Conservation (phyloP, 1,139 yeast species). For the Pichia inconspicua region DNA sequence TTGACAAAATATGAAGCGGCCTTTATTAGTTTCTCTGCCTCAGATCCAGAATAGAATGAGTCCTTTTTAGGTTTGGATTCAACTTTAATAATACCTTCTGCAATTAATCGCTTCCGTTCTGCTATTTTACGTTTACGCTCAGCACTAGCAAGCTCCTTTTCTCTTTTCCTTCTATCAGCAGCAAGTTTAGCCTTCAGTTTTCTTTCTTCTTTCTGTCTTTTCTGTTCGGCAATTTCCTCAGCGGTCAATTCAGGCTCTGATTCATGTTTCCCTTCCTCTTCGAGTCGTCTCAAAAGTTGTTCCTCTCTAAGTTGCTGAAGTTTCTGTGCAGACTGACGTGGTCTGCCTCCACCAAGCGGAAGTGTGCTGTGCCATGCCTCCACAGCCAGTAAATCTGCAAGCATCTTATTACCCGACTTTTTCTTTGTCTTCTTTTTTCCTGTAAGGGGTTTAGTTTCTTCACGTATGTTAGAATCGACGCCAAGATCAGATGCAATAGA, state of each 20-base stretch:
- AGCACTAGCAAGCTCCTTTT: conserved; percentile 1
- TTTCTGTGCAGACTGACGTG: conserved; percentile 10
- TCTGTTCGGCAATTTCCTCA: conserved; percentile 5
- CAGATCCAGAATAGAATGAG: conserved; percentile 16
- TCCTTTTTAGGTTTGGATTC: conserved; percentile 12
- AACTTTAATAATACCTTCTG: conserved; percentile 5
- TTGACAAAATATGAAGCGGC: conserved; percentile 21
- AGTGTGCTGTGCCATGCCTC: conserved; percentile 10
- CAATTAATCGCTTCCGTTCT: conserved; percentile 8
- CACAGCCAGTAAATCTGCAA: conserved; percentile 8
- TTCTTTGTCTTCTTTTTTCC: not conserved
- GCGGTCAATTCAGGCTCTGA: conserved; percentile 1
- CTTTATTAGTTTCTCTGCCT: conserved; percentile 16
- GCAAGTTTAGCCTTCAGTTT: conserved; percentile 2
- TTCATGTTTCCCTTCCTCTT: not conserved
- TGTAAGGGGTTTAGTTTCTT: not conserved
- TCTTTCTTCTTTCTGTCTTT: conserved; percentile 5
- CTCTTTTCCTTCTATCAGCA: not conserved
- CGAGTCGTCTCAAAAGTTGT: conserved; percentile 1
- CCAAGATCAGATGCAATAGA: no score
- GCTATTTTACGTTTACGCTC: conserved; percentile 1
- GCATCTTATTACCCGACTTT: not conserved
- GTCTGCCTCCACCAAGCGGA: conserved; percentile 3
- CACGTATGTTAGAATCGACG: not conserved
- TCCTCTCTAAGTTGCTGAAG: conserved; percentile 9